These are phyloP conservation scores for Fusarium equiseti DNA, from an alignment of 2,329 filamentous ascomycete species.

Conservation along the genomic window DNA sequence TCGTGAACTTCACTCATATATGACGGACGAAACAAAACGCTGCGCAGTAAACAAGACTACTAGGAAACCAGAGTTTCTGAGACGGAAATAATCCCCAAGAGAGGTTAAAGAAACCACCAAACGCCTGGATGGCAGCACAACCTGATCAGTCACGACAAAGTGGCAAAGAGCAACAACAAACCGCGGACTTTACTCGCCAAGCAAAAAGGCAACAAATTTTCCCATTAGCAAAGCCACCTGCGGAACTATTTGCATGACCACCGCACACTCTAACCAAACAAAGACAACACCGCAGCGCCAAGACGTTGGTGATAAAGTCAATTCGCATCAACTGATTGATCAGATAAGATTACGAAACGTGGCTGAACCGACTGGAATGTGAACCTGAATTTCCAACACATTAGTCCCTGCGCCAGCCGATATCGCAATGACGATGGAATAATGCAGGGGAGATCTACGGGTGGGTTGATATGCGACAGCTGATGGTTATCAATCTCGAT, in stretches of 20 bases:
- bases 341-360: slow-evolving; percentile 23
- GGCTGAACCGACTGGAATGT: slow-evolving; percentile 3
- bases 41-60: too few relatives aligned
- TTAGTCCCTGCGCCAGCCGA: background rate
- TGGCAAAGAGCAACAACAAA: background rate
- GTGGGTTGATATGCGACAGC: background rate
- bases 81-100: too few relatives aligned
- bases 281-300: background rate
- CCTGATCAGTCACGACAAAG: background rate
- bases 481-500: background rate
- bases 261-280: background rate
- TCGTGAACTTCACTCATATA: too few relatives aligned
- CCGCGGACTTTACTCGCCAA: background rate
- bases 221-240: background rate
- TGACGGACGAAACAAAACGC: too few relatives aligned
- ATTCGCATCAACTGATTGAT: slow-evolving; percentile 5
- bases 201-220: background rate
- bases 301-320: background rate
- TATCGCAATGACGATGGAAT: background rate
- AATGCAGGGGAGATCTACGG: background rate
- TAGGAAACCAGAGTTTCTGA: too few relatives aligned
- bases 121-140: background rate
- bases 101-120: background rate
- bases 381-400: background rate
- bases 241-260: background rate